Base-by-base conservation (phyloP, 768 basidiomycete genomes). In the Pulveroboletus ravenelii region DNA sequence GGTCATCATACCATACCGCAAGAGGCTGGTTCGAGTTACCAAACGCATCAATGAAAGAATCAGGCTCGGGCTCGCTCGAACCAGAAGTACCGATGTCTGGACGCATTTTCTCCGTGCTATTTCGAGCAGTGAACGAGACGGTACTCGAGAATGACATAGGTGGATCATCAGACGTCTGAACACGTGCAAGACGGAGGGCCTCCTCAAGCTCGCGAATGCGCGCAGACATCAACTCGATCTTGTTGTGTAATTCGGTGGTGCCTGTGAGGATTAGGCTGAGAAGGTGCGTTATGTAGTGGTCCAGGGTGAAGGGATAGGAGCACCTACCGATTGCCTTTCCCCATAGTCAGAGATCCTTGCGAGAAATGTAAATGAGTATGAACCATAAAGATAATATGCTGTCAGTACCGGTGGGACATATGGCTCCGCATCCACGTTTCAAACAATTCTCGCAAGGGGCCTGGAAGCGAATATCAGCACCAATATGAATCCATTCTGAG, bases 391-490 rank as follows among this genome's bases (percentile, higher is more conserved):
- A 40, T 35, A 32, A 44, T 31, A 57, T 25, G 10, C n/a, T 25
- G 23, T 34, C 18, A 25, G 54, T 56, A 84, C 87, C 87, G 49
- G 84, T 80, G n/a, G 87, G 87, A 67, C 87, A 90, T 50, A 89
- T 84, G 15, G 80, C 72, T 20, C 79, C 80, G 60, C 86, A 89
- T 31, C 87, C 87, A 60, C 87, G 74, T 50, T 84, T 83, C 20
- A 79, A 78, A 61, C 88, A 90, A 63, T 81, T 88, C 67, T 84
- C 83, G 68, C 87, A 90, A 10, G 87, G 87, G 31, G 88, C 75
- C 85, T 89, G 57, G 23, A 41, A 42, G 14, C 15, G 5, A 29
- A 34, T 48, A 45, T 48, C 45, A 25, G 20, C 40, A 60, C 71
- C 52, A 63, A 38, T 14, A 27, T 31, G 2, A 8, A 27, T 25